These are phyloP conservation scores for Hygrocybe coccinea DNA, from an alignment of 768 basidiomycete genomes.

Conservation along the genomic window DNA sequence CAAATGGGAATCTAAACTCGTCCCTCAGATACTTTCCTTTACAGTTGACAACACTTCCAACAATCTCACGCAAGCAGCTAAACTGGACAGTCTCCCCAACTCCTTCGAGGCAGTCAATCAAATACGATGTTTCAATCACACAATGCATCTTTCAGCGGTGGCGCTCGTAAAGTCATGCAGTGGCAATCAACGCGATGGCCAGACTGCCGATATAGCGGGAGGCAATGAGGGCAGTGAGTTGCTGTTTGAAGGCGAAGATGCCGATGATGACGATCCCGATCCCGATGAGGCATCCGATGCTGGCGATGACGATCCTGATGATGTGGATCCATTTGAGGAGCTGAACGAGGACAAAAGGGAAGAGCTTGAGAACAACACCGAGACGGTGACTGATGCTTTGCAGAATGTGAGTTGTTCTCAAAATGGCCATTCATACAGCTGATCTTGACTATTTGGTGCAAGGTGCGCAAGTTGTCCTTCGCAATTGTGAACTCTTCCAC, in stretches of 20 bases:
- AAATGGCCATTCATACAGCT: neutral
- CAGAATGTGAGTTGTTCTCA: neutral
- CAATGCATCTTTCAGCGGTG: conserved; percentile 8
- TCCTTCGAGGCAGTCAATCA: neutral
- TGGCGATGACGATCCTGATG: conserved; percentile 4
- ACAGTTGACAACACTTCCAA: neutral
- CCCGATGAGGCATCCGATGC: neutral
- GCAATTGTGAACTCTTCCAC: conserved; percentile 28
- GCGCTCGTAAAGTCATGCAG: conserved; percentile 8
- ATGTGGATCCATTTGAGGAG: neutral
- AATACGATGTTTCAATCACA: conserved; percentile 10
- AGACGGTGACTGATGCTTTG: conserved; percentile 3
- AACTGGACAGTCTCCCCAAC: neutral
- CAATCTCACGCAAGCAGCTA: neutral
- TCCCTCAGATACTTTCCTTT: neutral
- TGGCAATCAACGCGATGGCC: conserved; percentile 2
- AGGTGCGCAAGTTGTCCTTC: conserved; percentile 21
- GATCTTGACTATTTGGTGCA: conserved; percentile 2
- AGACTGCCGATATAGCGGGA: conserved; percentile 3
- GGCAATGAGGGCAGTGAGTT: neutral
- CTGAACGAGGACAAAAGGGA: neutral
- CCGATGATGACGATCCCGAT: neutral
- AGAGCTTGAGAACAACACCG: neutral
- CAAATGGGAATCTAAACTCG: neutral
- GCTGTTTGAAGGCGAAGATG: neutral